Base-by-base conservation (phyloP, 495 filamentous ascomycete genomes). In the Penicillium longicatenatum region DNA sequence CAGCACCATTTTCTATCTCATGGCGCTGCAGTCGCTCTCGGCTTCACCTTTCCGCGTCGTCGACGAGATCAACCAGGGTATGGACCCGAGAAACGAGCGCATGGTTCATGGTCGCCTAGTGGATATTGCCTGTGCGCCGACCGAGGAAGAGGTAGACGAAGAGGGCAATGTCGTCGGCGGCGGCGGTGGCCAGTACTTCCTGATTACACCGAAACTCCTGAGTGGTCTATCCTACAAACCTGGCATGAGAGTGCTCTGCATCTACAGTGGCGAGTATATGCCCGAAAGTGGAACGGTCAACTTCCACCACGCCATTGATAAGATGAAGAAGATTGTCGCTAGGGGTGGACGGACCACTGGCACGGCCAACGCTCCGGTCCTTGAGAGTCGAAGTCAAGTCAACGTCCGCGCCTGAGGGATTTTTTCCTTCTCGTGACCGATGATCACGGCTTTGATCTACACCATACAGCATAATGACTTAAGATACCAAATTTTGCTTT, bases 1-100 rank as follows among this genome's bases (percentile, higher is more conserved):
- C 31, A 93, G 89, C 30, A 99, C 94, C 2, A 96, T 99, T 68
- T 99, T 97, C 82, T 99, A 97, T 73, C 90, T 99, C 59, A 98
- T 99, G 93, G 90, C 95, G 2, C 83, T 99, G 9, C 94, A 99
- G 71, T 89, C 90, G 17, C 86, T 98, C 62, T 93, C 94, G 4
- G 90, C 91, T 60, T 89, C 91, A 2, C 94, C 94, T n/a, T 99
- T 99, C 86, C 92, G 94, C 52, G 94, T 98, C 41, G 94, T 99
- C 53, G 94, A 98, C 75, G 94, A 98, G 74, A 98, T 98, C 77
- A 98, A 98, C 65, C 94, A 98, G 77, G 94, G 94, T 58, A 98
- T 98, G 94, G 94, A 98, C 73, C 93, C 95, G 21, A 85, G 95
- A 44, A 98, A 98, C 73, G 94, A 98, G 76, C 86, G 94, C 43